These are phyloP conservation scores for Lachancea meyersii DNA, from an alignment of 805 yeast genomes.

Conservation along the genomic window DNA sequence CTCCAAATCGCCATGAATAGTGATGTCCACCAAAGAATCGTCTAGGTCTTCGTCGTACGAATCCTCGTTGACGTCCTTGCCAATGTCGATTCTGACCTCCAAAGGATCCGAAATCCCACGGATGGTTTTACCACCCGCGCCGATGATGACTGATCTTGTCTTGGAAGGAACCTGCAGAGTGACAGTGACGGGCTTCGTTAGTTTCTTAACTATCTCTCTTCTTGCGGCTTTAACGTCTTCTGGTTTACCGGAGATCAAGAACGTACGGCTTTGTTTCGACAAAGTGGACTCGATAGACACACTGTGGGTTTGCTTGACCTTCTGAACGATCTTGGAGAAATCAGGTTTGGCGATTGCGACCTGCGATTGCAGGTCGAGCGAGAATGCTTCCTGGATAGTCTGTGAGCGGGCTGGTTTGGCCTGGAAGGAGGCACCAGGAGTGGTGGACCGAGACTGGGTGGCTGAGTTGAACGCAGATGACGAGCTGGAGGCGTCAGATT, in stretches of 20 bases:
- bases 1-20: conserved; percentile 77
- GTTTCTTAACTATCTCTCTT: conserved; percentile 64
- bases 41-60: conserved; percentile 50
- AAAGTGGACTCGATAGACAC: conserved; percentile 80
- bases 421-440: conserved; percentile 16
- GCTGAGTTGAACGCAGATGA: conserved; percentile 14
- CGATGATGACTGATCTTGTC: conserved; percentile 74
- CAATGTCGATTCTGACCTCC: conserved; percentile 60
- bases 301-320: conserved; percentile 47
- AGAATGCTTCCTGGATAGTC: conserved; percentile 71
- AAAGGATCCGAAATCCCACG: conserved; percentile 72
- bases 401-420: conserved; percentile 49
- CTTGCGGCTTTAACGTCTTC: conserved; percentile 62
- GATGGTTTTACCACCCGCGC: conserved; percentile 76
- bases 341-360: conserved; percentile 57
- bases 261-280: conserved; percentile 73
- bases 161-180: conserved; percentile 66
- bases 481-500: conserved; percentile 23
- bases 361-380: conserved; percentile 65
- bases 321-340: conserved; percentile 57
- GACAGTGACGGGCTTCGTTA: conserved; percentile 66
- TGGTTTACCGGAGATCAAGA: conserved; percentile 71
- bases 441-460: conserved; percentile 18
- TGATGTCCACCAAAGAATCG: conserved; percentile 53
- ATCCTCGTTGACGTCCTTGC: conserved; percentile 30